These are phyloP conservation scores for Osmanthus fragrans DNA, from an alignment of 257 asterid genomes.

Conservation along the genomic window DNA sequence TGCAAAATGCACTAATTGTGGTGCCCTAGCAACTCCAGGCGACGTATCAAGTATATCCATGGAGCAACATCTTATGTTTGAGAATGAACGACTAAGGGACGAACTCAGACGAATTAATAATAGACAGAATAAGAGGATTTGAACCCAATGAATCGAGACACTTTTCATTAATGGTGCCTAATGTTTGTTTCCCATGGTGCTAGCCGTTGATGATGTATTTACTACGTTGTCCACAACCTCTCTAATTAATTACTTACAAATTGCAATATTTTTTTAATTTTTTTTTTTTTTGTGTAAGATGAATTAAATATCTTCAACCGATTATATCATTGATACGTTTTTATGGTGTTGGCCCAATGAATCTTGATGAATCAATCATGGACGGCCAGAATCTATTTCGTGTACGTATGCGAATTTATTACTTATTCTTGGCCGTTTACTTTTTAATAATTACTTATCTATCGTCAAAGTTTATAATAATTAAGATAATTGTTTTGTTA, in stretches of 20 bases:
- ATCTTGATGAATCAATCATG: neutral
- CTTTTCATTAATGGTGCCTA: too few species aligned
- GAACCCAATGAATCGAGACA: too few species aligned
- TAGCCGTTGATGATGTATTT: too few species aligned
- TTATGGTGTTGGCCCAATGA: neutral
- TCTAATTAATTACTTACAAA: too few species aligned
- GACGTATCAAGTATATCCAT: conserved; percentile 41
- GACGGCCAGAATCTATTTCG: neutral
- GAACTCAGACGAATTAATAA: conserved; percentile 61
- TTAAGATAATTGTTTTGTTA: neutral
- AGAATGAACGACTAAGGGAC: conserved; percentile 72
- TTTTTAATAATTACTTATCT: neutral
- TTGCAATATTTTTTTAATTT: too few species aligned
- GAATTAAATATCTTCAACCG: neutral
- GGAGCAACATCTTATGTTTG: conserved; percentile 70
- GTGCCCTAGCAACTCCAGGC: conserved; percentile 60
- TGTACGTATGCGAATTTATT: neutral
- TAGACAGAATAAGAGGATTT: too few species aligned
- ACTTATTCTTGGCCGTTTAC: neutral
- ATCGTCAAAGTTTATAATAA: neutral
- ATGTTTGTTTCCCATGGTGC: too few species aligned
- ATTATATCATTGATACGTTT: neutral
- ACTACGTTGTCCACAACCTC: too few species aligned
- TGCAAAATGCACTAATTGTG: conserved; percentile 69
- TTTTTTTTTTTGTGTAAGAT: neutral